These are phyloP conservation scores for Spathaspora girioi DNA, from an alignment of 805 yeast species.

Conservation along the genomic window DNA sequence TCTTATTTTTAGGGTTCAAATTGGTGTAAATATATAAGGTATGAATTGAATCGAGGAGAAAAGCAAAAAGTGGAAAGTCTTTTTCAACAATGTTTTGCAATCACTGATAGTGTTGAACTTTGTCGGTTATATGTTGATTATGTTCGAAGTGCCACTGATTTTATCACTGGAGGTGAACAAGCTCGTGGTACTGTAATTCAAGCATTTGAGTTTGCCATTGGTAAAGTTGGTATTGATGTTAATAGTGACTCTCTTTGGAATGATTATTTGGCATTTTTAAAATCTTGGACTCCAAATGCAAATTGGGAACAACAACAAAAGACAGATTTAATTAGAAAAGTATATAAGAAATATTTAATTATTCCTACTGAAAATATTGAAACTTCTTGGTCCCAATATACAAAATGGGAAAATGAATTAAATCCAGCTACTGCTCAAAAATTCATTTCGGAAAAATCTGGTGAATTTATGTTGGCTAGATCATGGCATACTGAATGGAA, in stretches of 20 bases:
- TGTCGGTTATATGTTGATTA: slow-evolving; percentile 79
- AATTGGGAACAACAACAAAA: slow-evolving; percentile 86
- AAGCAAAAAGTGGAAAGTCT: slow-evolving; percentile 62
- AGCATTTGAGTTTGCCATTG: slow-evolving; percentile 81
- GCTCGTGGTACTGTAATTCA: slow-evolving; percentile 70
- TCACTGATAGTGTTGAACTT: slow-evolving; percentile 59
- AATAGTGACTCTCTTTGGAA: slow-evolving; percentile 71
- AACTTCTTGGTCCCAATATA: slow-evolving; percentile 74
- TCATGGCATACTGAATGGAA: slow-evolving; percentile 72
- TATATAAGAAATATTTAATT: slow-evolving; percentile 65
- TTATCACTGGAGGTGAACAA: slow-evolving; percentile 77
- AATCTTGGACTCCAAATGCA: slow-evolving; percentile 71
- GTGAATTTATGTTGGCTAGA: slow-evolving; percentile 84
- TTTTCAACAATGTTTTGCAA: slow-evolving; percentile 60
- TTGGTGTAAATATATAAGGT: slow-evolving; percentile 74
- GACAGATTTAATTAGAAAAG: slow-evolving; percentile 68
- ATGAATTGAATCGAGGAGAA: slow-evolving; percentile 62
- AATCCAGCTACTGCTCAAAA: slow-evolving; percentile 79
- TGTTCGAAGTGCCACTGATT: slow-evolving; percentile 65
- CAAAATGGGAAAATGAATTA: slow-evolving; percentile 76
- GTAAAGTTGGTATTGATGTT: slow-evolving; percentile 75
- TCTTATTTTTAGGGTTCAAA: slow-evolving; percentile 27
- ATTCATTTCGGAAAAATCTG: slow-evolving; percentile 75
- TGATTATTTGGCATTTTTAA: slow-evolving; percentile 76
- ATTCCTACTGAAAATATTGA: slow-evolving; percentile 78